These are phyloP conservation scores for Trametes elegans DNA, from an alignment of 768 basidiomycete genomes.

Conservation along the genomic window DNA sequence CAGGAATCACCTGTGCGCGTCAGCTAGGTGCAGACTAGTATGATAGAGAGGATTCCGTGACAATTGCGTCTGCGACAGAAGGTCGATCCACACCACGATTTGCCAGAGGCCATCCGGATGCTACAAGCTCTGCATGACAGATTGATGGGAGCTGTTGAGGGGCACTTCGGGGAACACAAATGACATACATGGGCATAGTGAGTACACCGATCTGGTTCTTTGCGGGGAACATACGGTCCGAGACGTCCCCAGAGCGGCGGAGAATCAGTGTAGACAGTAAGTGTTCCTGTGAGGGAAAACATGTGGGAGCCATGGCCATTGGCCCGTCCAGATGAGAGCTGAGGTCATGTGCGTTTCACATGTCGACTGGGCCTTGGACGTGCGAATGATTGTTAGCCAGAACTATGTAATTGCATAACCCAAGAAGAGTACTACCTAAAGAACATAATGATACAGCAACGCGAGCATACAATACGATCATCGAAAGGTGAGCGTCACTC, in stretches of 20 bases:
- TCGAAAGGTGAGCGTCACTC: conserved; percentile 11
- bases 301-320: too few species aligned
- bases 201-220: too few species aligned
- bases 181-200: too few species aligned
- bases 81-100: neutral
- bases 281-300: too few species aligned
- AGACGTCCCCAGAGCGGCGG: too few species aligned
- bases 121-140: neutral
- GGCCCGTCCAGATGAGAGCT: too few species aligned
- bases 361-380: too few species aligned
- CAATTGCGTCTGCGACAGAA: neutral
- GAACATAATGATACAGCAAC: conserved; percentile 22
- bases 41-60: neutral
- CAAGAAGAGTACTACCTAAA: neutral
- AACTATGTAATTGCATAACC: neutral
- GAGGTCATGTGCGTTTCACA: too few species aligned
- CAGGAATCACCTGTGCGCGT: neutral
- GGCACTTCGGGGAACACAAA: too few species aligned
- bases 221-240: too few species aligned
- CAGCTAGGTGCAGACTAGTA: neutral
- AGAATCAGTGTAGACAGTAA: too few species aligned
- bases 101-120: neutral
- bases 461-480: conserved; percentile 8
- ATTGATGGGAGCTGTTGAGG: neutral
- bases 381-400: too few species aligned